phyloP scores from a whole-genome alignment of 805 yeast species.

The Wickerhamomyces hampshirensis region DNA sequence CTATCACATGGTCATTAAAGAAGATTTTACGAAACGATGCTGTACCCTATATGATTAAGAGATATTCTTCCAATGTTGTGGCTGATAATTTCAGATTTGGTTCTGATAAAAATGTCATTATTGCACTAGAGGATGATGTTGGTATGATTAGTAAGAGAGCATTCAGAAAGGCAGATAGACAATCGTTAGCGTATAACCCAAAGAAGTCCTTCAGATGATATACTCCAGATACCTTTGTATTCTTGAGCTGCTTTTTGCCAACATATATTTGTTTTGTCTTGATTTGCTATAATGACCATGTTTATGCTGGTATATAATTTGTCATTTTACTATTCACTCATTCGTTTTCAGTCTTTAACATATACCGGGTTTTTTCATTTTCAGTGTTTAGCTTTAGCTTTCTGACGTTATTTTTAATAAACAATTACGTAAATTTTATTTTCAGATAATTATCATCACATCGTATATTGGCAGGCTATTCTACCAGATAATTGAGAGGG shows the following conservation, averaged over 20 bases:
- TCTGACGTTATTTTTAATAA: too few relatives aligned
- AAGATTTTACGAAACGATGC: slow-evolving; percentile 50
- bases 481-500: background rate
- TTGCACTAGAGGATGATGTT: slow-evolving; percentile 74
- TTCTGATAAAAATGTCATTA: slow-evolving; percentile 61
- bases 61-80: slow-evolving; percentile 55
- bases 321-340: too few relatives aligned
- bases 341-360: too few relatives aligned
- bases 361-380: too few relatives aligned
- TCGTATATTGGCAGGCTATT: background rate
- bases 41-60: slow-evolving; percentile 58
- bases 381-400: too few relatives aligned
- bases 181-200: slow-evolving; percentile 32
- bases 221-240: background rate
- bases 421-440: too few relatives aligned
- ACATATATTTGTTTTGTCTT: too few relatives aligned
- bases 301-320: too few relatives aligned
- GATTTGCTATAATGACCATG: too few relatives aligned
- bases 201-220: slow-evolving; percentile 6
- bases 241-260: background rate
- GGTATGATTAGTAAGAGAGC: slow-evolving; percentile 58
- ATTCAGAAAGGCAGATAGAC: slow-evolving; percentile 53
- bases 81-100: slow-evolving; percentile 79
- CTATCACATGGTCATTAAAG: slow-evolving; percentile 72
- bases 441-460: too few relatives aligned